Evolutionary conservation across 2,329 filamentous ascomycete genomes (phyloP).

Genomic region (Thelonectria discophora): DNA sequence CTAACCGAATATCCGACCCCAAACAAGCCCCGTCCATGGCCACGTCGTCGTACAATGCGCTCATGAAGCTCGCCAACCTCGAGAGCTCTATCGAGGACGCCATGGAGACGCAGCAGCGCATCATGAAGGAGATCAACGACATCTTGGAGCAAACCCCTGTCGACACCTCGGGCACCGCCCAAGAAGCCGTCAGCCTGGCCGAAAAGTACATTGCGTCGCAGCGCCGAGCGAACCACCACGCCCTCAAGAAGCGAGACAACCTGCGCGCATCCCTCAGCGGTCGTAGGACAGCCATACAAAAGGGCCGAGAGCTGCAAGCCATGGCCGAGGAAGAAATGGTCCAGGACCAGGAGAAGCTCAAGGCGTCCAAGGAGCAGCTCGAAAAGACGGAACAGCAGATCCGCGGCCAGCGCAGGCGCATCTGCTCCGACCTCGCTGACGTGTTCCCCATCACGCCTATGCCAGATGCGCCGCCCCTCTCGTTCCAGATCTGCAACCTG

Average conservation of each 20-base stretch:
- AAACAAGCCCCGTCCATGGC: constrained; percentile 61
- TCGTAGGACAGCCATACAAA: constrained; percentile 72
- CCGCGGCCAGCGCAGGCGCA: constrained; percentile 85
- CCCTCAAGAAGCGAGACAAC: constrained; percentile 71
- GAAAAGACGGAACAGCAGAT: constrained; percentile 70
- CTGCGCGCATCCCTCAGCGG: constrained; percentile 71
- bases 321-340: constrained; percentile 68
- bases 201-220: constrained; percentile 68
- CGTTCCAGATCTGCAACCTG: constrained; percentile 84
- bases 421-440: constrained; percentile 81
- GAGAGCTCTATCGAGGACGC: constrained; percentile 94
- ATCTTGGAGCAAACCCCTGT: constrained; percentile 55
- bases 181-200: constrained; percentile 59
- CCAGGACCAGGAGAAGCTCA: constrained; percentile 67
- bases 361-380: constrained; percentile 63
- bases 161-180: constrained; percentile 57
- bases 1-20: constrained; percentile 58
- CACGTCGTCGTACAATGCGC: constrained; percentile 84
- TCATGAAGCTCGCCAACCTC: constrained; percentile 88
- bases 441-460: constrained; percentile 83
- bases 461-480: constrained; percentile 66
- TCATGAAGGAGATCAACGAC: constrained; percentile 81
- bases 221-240: constrained; percentile 69
- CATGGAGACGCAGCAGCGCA: constrained; percentile 75
- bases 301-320: constrained; percentile 68